A percentile compares a stretch with the other conserved stretches of the same genome.
Conservation (phyloP, 2,329 filamentous ascomycete genomes). For the Fusarium camptoceras region DNA sequence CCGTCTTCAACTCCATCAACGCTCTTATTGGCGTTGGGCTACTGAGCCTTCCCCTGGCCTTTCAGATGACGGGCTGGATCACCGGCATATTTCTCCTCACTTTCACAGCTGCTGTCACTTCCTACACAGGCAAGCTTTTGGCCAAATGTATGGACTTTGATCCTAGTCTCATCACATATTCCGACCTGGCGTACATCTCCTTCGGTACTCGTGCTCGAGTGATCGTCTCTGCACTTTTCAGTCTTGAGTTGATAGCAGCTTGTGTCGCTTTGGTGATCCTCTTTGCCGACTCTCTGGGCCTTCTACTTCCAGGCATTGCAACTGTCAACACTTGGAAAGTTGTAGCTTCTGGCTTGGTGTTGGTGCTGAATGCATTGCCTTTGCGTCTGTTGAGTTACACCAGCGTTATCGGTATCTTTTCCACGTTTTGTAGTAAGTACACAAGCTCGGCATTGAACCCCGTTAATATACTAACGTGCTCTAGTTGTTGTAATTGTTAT, state of each 20-base stretch:
- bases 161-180: conserved; percentile 88
- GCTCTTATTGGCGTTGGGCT: conserved; percentile 91
- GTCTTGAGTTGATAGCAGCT: conserved; percentile 85
- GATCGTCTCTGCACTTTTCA: conserved; percentile 87
- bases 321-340: conserved; percentile 84
- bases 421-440: conserved; percentile 84
- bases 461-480: conserved; percentile 1
- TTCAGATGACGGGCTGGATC: conserved; percentile 90
- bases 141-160: conserved; percentile 91
- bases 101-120: conserved; percentile 79
- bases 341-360: conserved; percentile 79
- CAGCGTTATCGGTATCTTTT: conserved; percentile 91
- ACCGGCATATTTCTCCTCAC: conserved; percentile 81
- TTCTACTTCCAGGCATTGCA: conserved; percentile 77
- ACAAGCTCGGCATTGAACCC: not conserved
- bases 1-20: conserved; percentile 95
- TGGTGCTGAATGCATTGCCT: conserved; percentile 87
- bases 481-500: conserved; percentile 86
- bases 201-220: conserved; percentile 86
- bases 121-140: conserved; percentile 86
- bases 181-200: conserved; percentile 90
- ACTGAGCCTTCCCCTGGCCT: conserved; percentile 86
- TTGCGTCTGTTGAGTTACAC: conserved; percentile 88
- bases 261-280: conserved; percentile 91
- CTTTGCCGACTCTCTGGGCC: conserved; percentile 90